Evolutionary conservation across 495 filamentous ascomycete genomes (phyloP).

Genomic region (Rusavskia elegans): DNA sequence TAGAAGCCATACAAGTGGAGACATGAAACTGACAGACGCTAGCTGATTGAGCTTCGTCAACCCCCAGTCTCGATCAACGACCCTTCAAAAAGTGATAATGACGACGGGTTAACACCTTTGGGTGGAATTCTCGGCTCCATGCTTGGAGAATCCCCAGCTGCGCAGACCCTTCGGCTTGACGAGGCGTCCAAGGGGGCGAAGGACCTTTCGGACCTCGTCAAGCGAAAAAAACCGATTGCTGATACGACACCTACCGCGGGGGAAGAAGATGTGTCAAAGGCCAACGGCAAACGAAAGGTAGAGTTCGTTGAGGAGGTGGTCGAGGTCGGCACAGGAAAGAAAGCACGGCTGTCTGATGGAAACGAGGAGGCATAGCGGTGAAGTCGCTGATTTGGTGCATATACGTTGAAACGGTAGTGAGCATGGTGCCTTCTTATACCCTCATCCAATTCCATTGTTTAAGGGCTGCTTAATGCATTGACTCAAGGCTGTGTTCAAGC

Average conservation of each 20-base stretch:
- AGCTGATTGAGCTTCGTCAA: constrained; percentile 63
- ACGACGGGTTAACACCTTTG: constrained; percentile 33
- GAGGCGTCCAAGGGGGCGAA: constrained; percentile 67
- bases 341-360: constrained; percentile 10
- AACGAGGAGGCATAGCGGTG: background rate
- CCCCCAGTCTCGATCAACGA: constrained; percentile 49
- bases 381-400: too few relatives aligned
- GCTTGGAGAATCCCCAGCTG: constrained; percentile 45
- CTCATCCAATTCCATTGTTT: too few relatives aligned
- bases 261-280: background rate
- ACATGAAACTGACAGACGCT: constrained; percentile 7
- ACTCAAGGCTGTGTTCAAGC: too few relatives aligned
- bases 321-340: constrained; percentile 19
- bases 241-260: background rate
- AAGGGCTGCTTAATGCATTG: too few relatives aligned
- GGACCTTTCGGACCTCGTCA: constrained; percentile 74
- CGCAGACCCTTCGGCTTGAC: constrained; percentile 51
- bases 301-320: constrained; percentile 21
- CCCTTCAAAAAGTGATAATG: constrained; percentile 25
- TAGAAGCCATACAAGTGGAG: constrained; percentile 10
- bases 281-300: constrained; percentile 27
- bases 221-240: constrained; percentile 46
- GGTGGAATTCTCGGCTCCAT: constrained; percentile 59
- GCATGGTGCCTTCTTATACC: too few relatives aligned
- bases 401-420: background rate